A percentile compares a stretch with the other conserved stretches of the same genome.
These are phyloP conservation scores for Gypsophila paniculata DNA, from an alignment of 179 eudicot species.

Conservation along the genomic window DNA sequence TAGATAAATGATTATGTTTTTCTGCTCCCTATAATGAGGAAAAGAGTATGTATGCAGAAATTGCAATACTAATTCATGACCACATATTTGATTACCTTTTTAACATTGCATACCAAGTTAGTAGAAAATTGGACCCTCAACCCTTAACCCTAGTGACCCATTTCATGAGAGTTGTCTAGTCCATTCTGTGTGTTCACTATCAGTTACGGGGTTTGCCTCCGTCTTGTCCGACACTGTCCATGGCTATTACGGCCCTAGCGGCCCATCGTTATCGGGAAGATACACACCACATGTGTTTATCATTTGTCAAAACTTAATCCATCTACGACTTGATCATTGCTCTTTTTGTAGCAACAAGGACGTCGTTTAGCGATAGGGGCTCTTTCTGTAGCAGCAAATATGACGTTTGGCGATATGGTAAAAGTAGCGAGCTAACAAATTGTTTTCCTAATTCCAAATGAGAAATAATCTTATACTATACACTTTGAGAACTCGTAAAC, in stretches of 20 bases:
- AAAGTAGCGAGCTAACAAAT: no score
- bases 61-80: slow-evolving; percentile 10
- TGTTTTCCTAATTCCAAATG: no score
- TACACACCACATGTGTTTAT: slow-evolving; percentile 20
- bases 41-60: neutral
- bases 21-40: slow-evolving; percentile 15
- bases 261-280: neutral
- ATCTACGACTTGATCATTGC: neutral
- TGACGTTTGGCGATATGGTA: no score
- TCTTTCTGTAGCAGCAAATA: no score
- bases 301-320: neutral
- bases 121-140: slow-evolving; percentile 16
- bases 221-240: slow-evolving; percentile 16
- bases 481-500: no score
- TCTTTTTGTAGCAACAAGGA: no score
- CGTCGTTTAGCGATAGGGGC: no score
- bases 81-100: slow-evolving; percentile 11
- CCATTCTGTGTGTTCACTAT: slow-evolving; percentile 5
- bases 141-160: slow-evolving; percentile 10
- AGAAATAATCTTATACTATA: no score
- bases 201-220: slow-evolving; percentile 17
- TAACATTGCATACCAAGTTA: neutral
- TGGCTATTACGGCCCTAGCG: neutral
- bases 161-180: slow-evolving; percentile 22
- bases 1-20: slow-evolving; percentile 18